Percentiles rank a stretch among this genome's conserved stretches.
Evolutionary conservation across 2,329 filamentous ascomycete genomes (phyloP).

Genomic region (Xylariaceae sp.): DNA sequence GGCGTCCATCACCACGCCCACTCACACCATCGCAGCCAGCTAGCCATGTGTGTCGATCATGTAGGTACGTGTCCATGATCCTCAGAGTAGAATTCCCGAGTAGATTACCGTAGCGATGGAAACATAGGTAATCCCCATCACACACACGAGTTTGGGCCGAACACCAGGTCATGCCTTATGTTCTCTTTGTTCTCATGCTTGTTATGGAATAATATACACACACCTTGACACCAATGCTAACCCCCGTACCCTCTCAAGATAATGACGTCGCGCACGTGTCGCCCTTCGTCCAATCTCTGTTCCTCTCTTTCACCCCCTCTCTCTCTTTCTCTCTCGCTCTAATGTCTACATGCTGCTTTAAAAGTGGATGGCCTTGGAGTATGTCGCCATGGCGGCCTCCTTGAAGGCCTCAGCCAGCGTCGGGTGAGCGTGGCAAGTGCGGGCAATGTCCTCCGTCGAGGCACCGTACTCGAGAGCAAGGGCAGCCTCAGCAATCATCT

Average conservation of each 20-base stretch:
- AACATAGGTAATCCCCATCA: too few species aligned
- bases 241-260: conserved; percentile 15
- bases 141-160: too few species aligned
- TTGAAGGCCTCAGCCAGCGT: conserved; percentile 97
- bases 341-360: conserved; percentile 42
- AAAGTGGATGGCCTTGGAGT: conserved; percentile 93
- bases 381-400: conserved; percentile 97
- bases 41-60: too few species aligned
- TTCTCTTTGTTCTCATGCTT: conserved; percentile 22
- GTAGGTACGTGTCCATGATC: too few species aligned
- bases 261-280: conserved; percentile 7
- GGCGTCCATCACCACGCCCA: too few species aligned
- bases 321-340: not conserved
- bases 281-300: conserved; percentile 23
- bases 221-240: conserved; percentile 33
- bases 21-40: too few species aligned
- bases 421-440: conserved; percentile 95
- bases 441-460: conserved; percentile 86
- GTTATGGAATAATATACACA: conserved; percentile 12
- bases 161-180: not conserved
- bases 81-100: too few species aligned
- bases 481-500: conserved; percentile 98
- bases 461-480: conserved; percentile 95
- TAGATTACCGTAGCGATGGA: too few species aligned
- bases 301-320: not conserved